Conservation (phyloP, 1,284 basidiomycete genomes). For the Naganishia albida region DNA sequence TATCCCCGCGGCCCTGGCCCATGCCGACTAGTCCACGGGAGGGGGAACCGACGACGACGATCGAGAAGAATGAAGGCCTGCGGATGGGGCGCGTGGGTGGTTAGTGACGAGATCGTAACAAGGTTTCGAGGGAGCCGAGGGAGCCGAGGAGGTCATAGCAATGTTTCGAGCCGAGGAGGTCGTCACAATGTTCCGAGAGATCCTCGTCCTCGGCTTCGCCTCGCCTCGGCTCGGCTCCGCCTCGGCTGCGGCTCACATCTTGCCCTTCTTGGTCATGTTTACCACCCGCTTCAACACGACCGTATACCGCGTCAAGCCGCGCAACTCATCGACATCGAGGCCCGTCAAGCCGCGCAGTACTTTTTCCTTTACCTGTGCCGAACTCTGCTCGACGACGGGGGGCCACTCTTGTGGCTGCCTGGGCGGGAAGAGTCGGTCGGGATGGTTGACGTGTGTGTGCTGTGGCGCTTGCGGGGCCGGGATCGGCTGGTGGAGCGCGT, state of each 20-base stretch:
- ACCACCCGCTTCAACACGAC: constrained; percentile 46
- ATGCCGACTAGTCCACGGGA: constrained; percentile 85
- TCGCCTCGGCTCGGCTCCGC: neutral
- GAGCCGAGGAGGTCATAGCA: no score
- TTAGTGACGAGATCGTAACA: neutral
- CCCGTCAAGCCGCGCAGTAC: constrained; percentile 43
- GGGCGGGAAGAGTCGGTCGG: constrained; percentile 14
- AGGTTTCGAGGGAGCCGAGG: no score
- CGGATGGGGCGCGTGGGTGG: constrained; percentile 12
- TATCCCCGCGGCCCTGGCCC: constrained; percentile 78
- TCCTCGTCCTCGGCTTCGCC: neutral
- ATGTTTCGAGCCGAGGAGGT: no score
- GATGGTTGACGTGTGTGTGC: constrained; percentile 30
- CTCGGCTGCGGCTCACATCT: constrained; percentile 46
- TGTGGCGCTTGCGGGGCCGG: constrained; percentile 3
- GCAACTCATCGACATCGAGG: constrained; percentile 40
- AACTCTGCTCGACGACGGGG: constrained; percentile 33
- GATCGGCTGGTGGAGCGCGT: neutral
- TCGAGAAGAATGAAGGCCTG: constrained; percentile 62
- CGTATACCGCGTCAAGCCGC: constrained; percentile 43
- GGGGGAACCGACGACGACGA: constrained; percentile 80
- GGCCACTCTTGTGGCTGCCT: neutral
- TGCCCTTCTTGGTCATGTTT: constrained; percentile 55
- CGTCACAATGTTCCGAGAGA: no score
- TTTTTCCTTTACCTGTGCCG: constrained; percentile 35